phyloP scores from a whole-genome alignment of 2,329 filamentous ascomycete species.

The Calycina herbarum region DNA sequence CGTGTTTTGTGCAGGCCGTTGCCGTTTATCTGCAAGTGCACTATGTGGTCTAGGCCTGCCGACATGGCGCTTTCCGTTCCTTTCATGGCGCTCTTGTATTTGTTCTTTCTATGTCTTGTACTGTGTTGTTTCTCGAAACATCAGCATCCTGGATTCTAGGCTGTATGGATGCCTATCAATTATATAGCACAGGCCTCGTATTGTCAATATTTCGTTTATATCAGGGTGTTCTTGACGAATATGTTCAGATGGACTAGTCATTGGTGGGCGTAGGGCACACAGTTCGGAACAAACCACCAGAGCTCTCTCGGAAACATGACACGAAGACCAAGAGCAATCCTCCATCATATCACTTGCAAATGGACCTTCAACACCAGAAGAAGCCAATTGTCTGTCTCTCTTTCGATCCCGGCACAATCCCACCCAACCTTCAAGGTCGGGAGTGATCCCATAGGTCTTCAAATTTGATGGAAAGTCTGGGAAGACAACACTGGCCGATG shows the following conservation, averaged over 20 bases:
- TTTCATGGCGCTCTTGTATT: background rate
- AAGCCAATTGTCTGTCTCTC: background rate
- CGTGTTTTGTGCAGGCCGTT: background rate
- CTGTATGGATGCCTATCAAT: background rate
- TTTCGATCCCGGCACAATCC: background rate
- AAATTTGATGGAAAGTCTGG: background rate
- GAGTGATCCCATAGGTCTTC: background rate
- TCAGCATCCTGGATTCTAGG: background rate
- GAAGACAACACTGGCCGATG: conserved; percentile 4
- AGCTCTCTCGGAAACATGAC: background rate
- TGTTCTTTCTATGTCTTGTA: background rate
- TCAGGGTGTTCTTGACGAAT: background rate
- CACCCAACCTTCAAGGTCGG: conserved; percentile 2
- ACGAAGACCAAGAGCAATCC: background rate
- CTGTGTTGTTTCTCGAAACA: background rate
- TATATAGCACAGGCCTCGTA: background rate
- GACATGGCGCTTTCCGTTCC: background rate
- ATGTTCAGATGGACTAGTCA: background rate
- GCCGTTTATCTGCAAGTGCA: conserved; percentile 2
- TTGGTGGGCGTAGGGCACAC: background rate
- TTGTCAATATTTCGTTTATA: background rate
- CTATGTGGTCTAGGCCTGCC: background rate
- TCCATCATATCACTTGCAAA: background rate
- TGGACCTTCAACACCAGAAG: background rate
- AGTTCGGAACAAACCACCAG: background rate